Percentiles rank a stretch among this genome's conserved stretches.
These are phyloP conservation scores for Cocos nucifera DNA, from an alignment of 176 grass and related monocot species.

Conservation along the genomic window DNA sequence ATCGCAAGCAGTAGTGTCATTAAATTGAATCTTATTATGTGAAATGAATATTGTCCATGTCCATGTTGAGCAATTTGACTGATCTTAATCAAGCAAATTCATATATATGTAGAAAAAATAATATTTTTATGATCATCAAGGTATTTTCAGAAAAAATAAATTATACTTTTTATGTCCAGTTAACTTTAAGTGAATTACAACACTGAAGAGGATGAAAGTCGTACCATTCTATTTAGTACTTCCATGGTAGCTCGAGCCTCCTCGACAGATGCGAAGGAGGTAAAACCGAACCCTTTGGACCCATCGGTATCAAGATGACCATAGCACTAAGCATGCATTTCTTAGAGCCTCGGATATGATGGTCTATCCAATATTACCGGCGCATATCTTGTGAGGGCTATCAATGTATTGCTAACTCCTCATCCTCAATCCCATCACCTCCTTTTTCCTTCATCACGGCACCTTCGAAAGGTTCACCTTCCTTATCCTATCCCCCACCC, in stretches of 20 bases:
- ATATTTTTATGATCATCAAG: too few relatives aligned
- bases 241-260: conserved; percentile 42
- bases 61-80: too few relatives aligned
- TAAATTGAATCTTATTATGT: too few relatives aligned
- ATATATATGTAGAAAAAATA: too few relatives aligned
- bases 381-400: conserved; percentile 71
- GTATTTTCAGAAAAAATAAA: too few relatives aligned
- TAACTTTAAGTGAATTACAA: too few relatives aligned
- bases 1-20: too few relatives aligned
- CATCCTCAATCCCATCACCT: conserved; percentile 17
- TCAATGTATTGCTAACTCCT: conserved; percentile 37
- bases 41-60: too few relatives aligned
- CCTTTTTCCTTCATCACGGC: conserved; percentile 56
- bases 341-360: conserved; percentile 46
- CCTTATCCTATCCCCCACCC: conserved; percentile 40
- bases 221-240: too few relatives aligned
- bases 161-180: too few relatives aligned
- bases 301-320: conserved; percentile 27
- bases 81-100: too few relatives aligned
- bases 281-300: conserved; percentile 72
- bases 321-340: conserved; percentile 19
- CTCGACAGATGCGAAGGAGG: conserved; percentile 48
- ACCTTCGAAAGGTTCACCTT: conserved; percentile 77
- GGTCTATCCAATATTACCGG: conserved; percentile 74
- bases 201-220: too few relatives aligned